These are phyloP conservation scores for Nigrospora osmanthi DNA, from an alignment of 2,329 filamentous ascomycete species.

Conservation along the genomic window DNA sequence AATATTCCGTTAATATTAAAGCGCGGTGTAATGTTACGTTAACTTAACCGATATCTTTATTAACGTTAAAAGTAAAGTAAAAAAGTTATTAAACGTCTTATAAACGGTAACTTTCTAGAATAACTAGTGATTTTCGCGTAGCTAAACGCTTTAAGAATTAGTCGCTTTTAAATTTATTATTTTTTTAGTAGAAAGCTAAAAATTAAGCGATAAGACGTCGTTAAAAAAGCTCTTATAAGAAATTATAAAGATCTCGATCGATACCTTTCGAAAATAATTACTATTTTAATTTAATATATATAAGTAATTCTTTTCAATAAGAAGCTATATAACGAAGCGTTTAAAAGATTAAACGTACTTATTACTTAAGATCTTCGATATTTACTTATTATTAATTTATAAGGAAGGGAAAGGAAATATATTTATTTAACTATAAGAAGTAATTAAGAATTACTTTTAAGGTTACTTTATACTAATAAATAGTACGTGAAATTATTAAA, in stretches of 20 bases:
- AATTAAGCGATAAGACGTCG: not conserved
- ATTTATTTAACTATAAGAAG: constrained; percentile 5
- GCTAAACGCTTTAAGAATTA: not conserved
- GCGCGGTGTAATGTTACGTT: not conserved
- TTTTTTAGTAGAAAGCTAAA: not conserved
- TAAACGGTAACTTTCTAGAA: not conserved
- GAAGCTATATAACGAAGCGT: not conserved
- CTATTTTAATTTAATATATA: not conserved
- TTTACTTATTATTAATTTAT: not conserved
- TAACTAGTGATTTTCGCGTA: not conserved
- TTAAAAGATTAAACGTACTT: not conserved
- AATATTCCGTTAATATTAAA: not conserved
- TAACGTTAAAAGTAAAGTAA: not conserved
- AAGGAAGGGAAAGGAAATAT: not conserved
- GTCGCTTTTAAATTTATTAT: not conserved
- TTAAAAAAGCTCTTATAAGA: not conserved
- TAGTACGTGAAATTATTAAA: too few species aligned
- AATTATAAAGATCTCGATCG: not conserved
- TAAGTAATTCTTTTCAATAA: not conserved
- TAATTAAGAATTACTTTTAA: too few species aligned
- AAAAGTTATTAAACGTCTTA: not conserved
- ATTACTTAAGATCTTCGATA: not conserved
- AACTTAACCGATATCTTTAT: not conserved
- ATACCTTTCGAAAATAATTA: not conserved
- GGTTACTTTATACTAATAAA: too few species aligned